phyloP scores from a whole-genome alignment of 139 green algal genomes.

The Chlorella sp. region DNA sequence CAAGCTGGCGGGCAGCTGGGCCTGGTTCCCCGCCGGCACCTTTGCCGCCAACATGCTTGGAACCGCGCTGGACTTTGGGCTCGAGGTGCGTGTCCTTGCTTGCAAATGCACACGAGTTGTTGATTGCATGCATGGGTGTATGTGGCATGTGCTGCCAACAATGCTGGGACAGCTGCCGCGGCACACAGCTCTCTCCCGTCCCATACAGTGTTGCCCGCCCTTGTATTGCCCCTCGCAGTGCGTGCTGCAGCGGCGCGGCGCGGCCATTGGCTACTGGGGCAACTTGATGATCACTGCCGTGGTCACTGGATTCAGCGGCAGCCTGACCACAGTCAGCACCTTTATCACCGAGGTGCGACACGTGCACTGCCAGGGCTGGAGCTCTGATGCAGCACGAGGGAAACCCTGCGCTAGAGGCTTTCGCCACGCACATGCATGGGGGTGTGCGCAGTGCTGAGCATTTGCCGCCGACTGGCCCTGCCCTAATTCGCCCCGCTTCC shows the following conservation, averaged over 20 bases:
- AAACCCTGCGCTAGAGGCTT: too few relatives aligned
- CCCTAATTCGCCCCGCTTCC: not conserved
- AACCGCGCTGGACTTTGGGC: slow-evolving; percentile 54
- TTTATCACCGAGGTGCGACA: slow-evolving; percentile 75
- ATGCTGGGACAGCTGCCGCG: too few relatives aligned
- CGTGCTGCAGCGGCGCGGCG: slow-evolving; percentile 16
- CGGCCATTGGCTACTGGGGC: slow-evolving; percentile 43
- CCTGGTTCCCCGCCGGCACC: slow-evolving; percentile 79
- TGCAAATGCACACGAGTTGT: not conserved
- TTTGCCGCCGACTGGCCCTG: not conserved
- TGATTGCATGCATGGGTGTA: not conserved
- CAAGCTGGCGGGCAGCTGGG: slow-evolving; percentile 22
- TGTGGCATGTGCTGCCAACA: too few relatives aligned
- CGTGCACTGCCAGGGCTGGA: not conserved
- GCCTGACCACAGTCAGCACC: slow-evolving; percentile 84
- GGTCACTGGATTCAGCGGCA: slow-evolving; percentile 66
- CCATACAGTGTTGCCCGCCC: too few relatives aligned
- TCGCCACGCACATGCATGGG: too few relatives aligned
- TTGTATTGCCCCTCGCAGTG: not conserved
- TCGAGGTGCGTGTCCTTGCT: slow-evolving; percentile 36
- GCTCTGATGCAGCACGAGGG: too few relatives aligned
- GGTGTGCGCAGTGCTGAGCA: not conserved
- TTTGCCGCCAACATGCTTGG: slow-evolving; percentile 78
- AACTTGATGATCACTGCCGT: slow-evolving; percentile 35
- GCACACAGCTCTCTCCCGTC: too few relatives aligned